Evolutionary conservation across 306 rosid species (phyloP), one percentile per base, ranked within the genome.

Genomic region (Pterocarpus macrocarpus): DNA sequence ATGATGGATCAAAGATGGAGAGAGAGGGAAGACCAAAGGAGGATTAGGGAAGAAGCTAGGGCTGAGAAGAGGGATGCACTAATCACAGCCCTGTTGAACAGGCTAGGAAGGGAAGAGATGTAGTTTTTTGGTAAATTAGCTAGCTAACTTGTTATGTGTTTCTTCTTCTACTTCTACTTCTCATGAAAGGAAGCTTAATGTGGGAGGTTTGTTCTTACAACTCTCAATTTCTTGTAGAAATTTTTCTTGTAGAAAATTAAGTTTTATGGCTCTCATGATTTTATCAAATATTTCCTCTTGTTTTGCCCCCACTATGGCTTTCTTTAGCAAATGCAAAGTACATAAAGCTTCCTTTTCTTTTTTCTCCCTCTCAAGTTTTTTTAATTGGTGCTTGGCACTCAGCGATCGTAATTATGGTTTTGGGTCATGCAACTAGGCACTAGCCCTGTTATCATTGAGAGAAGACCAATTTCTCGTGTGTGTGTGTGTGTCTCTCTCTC

Each of bases 1-100:
- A 53, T 86, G 90, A 84, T 90, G 92, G 97, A 91, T 22, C 88
- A 89, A 80, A 87, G 94, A 59, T 96, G 98, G 98, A 90, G 98
- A 56, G 98, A 96, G 79, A 92, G 89, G 45, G 99, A 96, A 53
- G 98, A 93, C 7, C 91, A 89, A 84, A 83, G 99, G 55, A 88
- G 90, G 84, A 35, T 87, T 36, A 88, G 98, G 81, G 98, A 96
- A 69, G 98, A 96, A 69, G 94, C 89, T 88, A 91, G 99, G 91
- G 98, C 96, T 80, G 94, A 93, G 41, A 95, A 86, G 43, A 90
- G 99, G 52, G 99, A 95, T 76, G 94, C 89, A 58, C 83, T 95
- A 13, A 84, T 95, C 79, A 88, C 84, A 5, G 88, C 94, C 72
- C 77, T 95, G 62, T 77, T 96, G 17, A 83, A 92, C 83, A 89